Evolutionary conservation across 228 moss, liverwort and hornwort genomes (phyloP).

Genomic region (Sphagnum magellanicum): DNA sequence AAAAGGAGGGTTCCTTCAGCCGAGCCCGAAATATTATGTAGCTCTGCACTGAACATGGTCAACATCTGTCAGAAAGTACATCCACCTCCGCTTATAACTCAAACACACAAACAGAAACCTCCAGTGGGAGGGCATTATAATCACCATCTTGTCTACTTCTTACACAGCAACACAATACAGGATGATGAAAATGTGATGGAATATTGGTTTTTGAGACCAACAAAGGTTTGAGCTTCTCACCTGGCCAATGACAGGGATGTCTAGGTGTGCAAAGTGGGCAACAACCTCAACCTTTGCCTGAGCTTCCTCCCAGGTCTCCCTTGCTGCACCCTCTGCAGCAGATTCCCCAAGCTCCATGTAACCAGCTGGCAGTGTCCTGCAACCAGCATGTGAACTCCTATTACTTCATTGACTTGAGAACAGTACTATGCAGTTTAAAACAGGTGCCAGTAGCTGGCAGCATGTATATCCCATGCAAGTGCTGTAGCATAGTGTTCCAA

Average conservation of each 20-base stretch:
- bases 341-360: conserved; percentile 99
- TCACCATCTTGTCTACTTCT: neutral
- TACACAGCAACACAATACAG: neutral
- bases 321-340: conserved; percentile 93
- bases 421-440: no score
- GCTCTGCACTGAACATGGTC: conserved; percentile 98
- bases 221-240: conserved; percentile 26
- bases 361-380: conserved; percentile 95
- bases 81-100: no score
- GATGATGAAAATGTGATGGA: neutral
- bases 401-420: no score
- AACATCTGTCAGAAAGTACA: conserved; percentile 32
- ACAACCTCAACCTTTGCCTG: conserved; percentile 80
- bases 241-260: conserved; percentile 90
- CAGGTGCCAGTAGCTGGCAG: no score
- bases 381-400: neutral
- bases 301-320: conserved; percentile 97
- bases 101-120: no score
- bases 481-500: no score
- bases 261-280: conserved; percentile 83
- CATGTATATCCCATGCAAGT: no score
- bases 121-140: neutral
- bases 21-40: conserved; percentile 94
- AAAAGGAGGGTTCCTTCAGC: conserved; percentile 69
- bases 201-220: neutral